Conservation (phyloP, 768 basidiomycete species). For the Paxillus involutus region DNA sequence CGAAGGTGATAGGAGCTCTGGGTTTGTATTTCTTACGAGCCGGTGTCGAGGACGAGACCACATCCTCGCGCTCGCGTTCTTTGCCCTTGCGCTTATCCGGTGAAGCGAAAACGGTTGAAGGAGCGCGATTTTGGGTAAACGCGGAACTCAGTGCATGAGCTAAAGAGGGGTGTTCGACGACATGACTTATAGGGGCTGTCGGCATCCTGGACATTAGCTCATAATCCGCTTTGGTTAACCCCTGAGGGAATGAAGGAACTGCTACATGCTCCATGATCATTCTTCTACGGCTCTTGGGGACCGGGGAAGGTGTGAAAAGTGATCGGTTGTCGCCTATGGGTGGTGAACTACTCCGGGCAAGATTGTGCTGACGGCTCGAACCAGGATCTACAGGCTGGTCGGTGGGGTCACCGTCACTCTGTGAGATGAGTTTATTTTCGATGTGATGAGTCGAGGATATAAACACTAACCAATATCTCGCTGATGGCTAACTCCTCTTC, state of each 20-base stretch:
- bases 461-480: constrained; percentile 19
- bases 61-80: constrained; percentile 12
- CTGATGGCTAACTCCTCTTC: constrained; percentile 14
- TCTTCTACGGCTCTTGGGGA: constrained; percentile 9
- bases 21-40: not conserved
- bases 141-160: not conserved
- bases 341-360: constrained; percentile 4
- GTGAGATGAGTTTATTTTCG: not conserved
- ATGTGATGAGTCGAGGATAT: not conserved
- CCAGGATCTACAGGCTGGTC: not conserved
- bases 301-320: constrained; percentile 31
- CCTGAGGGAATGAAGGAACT: constrained; percentile 23
- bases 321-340: constrained; percentile 10
- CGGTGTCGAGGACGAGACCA: not conserved
- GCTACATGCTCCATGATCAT: constrained; percentile 15
- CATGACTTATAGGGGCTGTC: not conserved
- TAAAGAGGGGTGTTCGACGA: not conserved
- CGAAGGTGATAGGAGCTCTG: not conserved
- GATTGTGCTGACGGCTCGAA: not conserved
- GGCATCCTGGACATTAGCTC: not conserved
- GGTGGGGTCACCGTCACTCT: constrained; percentile 1
- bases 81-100: constrained; percentile 20
- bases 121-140: not conserved
- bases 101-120: not conserved
- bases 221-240: constrained; percentile 21